These are phyloP conservation scores for Penicillium polonicum DNA, from an alignment of 2,329 filamentous ascomycete species.

Conservation along the genomic window DNA sequence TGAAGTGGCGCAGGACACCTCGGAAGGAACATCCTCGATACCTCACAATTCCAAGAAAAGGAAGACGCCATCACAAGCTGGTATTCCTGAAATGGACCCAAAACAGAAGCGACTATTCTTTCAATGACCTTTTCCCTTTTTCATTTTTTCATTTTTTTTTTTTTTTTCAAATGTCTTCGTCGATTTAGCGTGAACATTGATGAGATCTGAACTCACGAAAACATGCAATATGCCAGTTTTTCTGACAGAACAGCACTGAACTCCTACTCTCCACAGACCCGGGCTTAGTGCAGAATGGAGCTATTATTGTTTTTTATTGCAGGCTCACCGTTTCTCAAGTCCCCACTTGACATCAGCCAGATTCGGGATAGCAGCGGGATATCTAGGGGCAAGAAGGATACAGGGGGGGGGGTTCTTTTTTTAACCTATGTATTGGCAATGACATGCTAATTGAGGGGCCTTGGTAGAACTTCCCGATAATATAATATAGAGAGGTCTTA, in stretches of 20 bases:
- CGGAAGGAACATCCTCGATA: constrained; percentile 14
- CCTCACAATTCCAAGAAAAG: constrained; percentile 24
- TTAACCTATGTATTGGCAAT: neutral
- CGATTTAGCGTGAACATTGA: neutral
- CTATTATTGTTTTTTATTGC: constrained; percentile 1
- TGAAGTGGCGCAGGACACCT: constrained; percentile 66
- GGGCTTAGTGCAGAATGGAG: neutral
- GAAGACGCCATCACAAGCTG: constrained; percentile 35
- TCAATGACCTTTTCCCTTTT: constrained; percentile 26
- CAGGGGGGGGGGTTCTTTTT: neutral
- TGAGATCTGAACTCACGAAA: neutral
- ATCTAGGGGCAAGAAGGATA: neutral
- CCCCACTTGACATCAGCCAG: constrained; percentile 7
- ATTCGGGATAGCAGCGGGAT: neutral
- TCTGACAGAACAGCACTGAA: neutral
- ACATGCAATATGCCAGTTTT: neutral
- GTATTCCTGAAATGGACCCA: constrained; percentile 21
- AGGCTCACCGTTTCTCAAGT: constrained; percentile 7
- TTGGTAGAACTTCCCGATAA: neutral
- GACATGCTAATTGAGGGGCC: neutral
- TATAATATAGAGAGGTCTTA: neutral
- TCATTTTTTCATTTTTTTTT: no score
- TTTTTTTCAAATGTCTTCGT: neutral
- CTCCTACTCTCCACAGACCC: neutral
- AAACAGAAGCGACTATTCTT: constrained; percentile 39